phyloP scores from a whole-genome alignment of 768 basidiomycete genomes.

The Termitomyces sp. region DNA sequence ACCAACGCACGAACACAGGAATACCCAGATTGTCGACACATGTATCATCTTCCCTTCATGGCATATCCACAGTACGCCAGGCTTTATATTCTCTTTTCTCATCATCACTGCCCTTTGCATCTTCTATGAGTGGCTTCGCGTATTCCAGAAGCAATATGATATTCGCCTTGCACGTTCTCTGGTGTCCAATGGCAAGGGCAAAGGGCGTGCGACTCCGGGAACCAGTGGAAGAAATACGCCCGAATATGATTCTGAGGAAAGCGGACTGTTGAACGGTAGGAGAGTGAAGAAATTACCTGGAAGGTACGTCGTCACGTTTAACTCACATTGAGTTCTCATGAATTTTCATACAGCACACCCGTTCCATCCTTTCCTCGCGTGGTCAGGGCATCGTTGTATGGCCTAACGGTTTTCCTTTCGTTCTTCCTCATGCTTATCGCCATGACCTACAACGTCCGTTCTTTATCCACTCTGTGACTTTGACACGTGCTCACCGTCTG shows the following conservation, averaged over 20 bases:
- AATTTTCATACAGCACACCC: slow-evolving; percentile 30
- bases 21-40: slow-evolving; percentile 72
- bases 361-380: slow-evolving; percentile 46
- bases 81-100: slow-evolving; percentile 61
- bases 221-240: slow-evolving; percentile 20
- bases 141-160: slow-evolving; percentile 56
- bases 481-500: neutral
- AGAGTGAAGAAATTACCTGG: slow-evolving; percentile 27
- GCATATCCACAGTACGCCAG: slow-evolving; percentile 56
- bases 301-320: slow-evolving; percentile 34
- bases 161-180: slow-evolving; percentile 46
- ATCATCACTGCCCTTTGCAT: slow-evolving; percentile 62
- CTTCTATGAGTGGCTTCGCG: slow-evolving; percentile 77
- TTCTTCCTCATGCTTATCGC: slow-evolving; percentile 94
- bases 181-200: slow-evolving; percentile 40
- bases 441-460: slow-evolving; percentile 93
- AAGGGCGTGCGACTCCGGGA: slow-evolving; percentile 23
- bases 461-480: slow-evolving; percentile 4
- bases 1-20: slow-evolving; percentile 35
- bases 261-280: slow-evolving; percentile 46
- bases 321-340: neutral
- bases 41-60: slow-evolving; percentile 78
- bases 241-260: slow-evolving; percentile 36
- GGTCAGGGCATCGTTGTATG: slow-evolving; percentile 68
- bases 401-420: slow-evolving; percentile 68